Evolutionary conservation across 23 red algal species (phyloP).

Genomic region (Gracilaria vermiculophylla): DNA sequence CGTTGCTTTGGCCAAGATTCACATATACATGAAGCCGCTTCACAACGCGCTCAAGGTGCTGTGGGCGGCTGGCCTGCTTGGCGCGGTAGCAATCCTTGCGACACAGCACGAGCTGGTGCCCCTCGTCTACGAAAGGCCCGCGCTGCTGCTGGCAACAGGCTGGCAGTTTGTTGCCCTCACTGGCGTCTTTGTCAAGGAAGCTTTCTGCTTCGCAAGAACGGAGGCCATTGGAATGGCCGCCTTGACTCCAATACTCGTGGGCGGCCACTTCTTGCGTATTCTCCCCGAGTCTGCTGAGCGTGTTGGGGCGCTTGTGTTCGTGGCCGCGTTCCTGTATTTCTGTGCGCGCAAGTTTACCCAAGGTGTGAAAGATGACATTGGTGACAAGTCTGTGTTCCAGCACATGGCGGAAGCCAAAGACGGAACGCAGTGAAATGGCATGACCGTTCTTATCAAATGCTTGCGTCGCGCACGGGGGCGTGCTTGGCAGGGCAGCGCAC

Average conservation of each 20-base stretch:
- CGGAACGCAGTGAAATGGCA: neutral
- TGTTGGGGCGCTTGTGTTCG: conserved; percentile 25
- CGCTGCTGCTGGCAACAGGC: conserved; percentile 56
- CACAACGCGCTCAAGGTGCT: conserved; percentile 74
- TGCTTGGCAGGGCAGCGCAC: neutral
- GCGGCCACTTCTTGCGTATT: conserved; percentile 73
- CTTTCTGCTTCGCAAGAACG: conserved; percentile 78
- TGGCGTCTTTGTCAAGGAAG: conserved; percentile 95
- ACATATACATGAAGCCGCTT: conserved; percentile 91
- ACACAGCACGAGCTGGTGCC: conserved; percentile 23
- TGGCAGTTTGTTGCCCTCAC: conserved; percentile 86
- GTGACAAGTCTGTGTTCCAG: conserved; percentile 93
- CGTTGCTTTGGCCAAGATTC: conserved; percentile 73
- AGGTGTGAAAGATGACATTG: conserved; percentile 76
- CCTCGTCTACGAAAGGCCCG: conserved; percentile 20
- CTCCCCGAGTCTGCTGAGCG: neutral
- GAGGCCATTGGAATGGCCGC: conserved; percentile 77
- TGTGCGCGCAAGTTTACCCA: conserved; percentile 61
- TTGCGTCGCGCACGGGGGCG: neutral
- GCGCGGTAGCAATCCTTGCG: neutral
- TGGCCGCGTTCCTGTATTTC: conserved; percentile 67
- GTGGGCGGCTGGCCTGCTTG: conserved; percentile 42
- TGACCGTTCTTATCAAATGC: too few species aligned
- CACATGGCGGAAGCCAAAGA: neutral
- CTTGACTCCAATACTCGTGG: conserved; percentile 65